Evolutionary conservation across 257 asterid genomes (phyloP).

Genomic region (Nyctanthes arbortristis): DNA sequence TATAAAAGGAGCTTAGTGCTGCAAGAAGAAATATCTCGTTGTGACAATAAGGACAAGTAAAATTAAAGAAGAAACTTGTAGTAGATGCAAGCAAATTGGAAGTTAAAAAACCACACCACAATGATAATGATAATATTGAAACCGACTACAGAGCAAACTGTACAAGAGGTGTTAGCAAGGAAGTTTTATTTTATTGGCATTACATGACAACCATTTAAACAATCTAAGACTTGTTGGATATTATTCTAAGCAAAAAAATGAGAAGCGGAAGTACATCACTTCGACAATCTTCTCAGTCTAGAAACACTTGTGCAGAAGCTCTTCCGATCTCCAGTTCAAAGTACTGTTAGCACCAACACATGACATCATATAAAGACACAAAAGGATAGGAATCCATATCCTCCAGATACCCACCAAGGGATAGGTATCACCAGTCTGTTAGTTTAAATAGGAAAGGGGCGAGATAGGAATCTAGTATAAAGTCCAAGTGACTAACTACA

Average conservation of each 20-base stretch:
- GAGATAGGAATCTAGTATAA: too few species aligned
- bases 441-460: too few species aligned
- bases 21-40: constrained; percentile 25
- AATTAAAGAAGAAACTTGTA: not conserved
- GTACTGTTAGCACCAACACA: not conserved
- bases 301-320: not conserved
- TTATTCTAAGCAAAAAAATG: not conserved
- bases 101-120: not conserved
- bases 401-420: not conserved
- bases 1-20: constrained; percentile 92
- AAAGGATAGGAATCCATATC: not conserved
- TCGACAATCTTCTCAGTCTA: not conserved
- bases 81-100: not conserved
- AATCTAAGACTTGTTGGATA: not conserved
- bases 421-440: not conserved
- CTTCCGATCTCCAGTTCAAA: not conserved
- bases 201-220: not conserved
- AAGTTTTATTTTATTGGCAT: not conserved
- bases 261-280: not conserved
- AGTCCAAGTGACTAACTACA: too few species aligned
- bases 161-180: not conserved
- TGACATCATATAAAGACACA: not conserved
- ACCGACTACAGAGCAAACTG: not conserved
- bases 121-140: not conserved
- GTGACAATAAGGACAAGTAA: constrained; percentile 17